phyloP scores from a whole-genome alignment of 495 filamentous ascomycete species.

The Penicillium silybi region DNA sequence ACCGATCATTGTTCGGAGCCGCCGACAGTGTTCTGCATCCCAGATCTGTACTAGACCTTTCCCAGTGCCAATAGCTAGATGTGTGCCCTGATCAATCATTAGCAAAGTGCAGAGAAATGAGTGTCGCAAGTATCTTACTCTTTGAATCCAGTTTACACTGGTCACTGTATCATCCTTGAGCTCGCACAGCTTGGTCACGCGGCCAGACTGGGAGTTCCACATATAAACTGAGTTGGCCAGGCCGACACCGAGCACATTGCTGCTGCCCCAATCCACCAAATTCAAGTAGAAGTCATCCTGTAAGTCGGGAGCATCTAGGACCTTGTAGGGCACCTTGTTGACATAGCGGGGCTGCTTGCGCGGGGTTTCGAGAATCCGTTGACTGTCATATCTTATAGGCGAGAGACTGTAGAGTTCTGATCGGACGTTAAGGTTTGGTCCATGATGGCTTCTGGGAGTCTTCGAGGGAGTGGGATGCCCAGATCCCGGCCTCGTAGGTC shows the following conservation, averaged over 20 bases:
- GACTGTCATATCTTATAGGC: constrained; percentile 83
- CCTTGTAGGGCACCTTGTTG: constrained; percentile 95
- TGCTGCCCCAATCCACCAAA: constrained; percentile 96
- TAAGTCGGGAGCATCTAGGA: constrained; percentile 91
- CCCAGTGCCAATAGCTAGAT: constrained; percentile 88
- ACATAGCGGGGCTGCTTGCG: constrained; percentile 83
- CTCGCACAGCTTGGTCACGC: constrained; percentile 89
- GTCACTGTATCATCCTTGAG: constrained; percentile 91
- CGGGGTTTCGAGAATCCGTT: constrained; percentile 86
- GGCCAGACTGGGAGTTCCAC: constrained; percentile 88
- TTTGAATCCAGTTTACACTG: constrained; percentile 95
- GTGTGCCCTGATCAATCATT: constrained; percentile 62
- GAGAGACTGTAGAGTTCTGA: constrained; percentile 93
- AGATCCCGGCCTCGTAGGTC: constrained; percentile 69
- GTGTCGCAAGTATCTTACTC: constrained; percentile 39
- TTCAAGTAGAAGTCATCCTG: constrained; percentile 98
- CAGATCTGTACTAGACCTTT: constrained; percentile 96
- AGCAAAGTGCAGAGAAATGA: not conserved
- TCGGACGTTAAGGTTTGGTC: constrained; percentile 75
- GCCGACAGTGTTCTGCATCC: constrained; percentile 82
- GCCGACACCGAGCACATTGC: constrained; percentile 87
- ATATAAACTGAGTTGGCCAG: constrained; percentile 94
- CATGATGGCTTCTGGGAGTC: constrained; percentile 83
- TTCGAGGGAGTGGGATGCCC: constrained; percentile 79
- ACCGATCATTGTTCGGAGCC: constrained; percentile 92